Base-by-base conservation (phyloP, 1,284 basidiomycete species). In the Leucoagaricus sp. region DNA sequence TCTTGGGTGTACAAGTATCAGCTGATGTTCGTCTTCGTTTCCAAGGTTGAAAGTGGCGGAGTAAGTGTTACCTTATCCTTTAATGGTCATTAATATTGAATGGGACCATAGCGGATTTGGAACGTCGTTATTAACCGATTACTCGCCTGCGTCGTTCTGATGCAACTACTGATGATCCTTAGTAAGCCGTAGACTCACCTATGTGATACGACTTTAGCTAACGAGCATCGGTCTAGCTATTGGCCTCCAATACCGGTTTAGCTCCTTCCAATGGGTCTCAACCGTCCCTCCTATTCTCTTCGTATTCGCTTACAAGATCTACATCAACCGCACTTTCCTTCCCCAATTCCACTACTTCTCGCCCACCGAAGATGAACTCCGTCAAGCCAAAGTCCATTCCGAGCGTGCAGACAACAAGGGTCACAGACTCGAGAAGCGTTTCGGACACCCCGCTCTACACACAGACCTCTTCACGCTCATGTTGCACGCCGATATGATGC, bases 1-100 rank as follows among this genome's bases (percentile, higher is more conserved):
- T 87, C 85, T 0, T 84, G 84, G 79, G 88, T 92, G 55, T 92
- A 94, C 82, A 96, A 92, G 76, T 96, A 93, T 65, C 93, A 96
- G 75, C 78, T 96, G 47, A 94, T 97, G 85, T 97, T 95, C 69
- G 93, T 96, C 53, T 94, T 84, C 69, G 77, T 93, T 49, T 87
- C 94, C 2, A 87, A 86, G 63, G 90, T 94, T 17, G 95, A 98
- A 72, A 93, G 88, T 57, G 95, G 95, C 57, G 95, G 95, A 26
- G 89, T 92, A 70, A 63, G 89, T 81, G 29, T 25, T 26, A 33
- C 40, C n/a, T 41, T 46, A 60, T 25, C n/a, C 19, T 53, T 26
- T 34, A 40, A 45, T 50, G 4, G 10, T 34, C 15, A 26, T 21
- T 33, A 36, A 34, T 54, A 21, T 47, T 63, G 17, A 66, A 26